Percentiles rank a stretch among this genome's conserved stretches.
phyloP scores from a whole-genome alignment of 257 asterid species.

The Solanum corneliomulleri region DNA sequence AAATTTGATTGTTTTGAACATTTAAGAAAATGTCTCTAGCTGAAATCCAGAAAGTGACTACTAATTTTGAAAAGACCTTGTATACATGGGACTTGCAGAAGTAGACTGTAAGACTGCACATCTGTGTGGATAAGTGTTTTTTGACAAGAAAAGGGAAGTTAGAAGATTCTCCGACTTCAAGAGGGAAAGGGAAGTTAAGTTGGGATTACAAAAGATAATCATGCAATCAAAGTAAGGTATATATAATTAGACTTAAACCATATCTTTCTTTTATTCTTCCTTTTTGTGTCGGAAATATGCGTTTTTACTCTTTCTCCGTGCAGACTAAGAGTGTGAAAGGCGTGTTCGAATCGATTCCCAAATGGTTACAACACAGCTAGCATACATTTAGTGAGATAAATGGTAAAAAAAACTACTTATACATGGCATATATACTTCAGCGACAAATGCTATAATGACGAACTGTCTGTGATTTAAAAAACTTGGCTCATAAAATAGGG shows the following conservation, averaged over 20 bases:
- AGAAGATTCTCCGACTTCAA: neutral
- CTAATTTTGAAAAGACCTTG: neutral
- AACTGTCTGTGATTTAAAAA: neutral
- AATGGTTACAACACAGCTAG: neutral
- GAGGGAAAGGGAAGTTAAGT: neutral
- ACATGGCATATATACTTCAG: neutral
- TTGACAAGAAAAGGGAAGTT: neutral
- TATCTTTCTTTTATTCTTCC: neutral
- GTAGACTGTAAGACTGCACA: neutral
- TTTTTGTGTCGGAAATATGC: neutral
- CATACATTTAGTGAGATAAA: neutral
- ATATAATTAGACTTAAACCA: neutral
- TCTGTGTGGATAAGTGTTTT: neutral
- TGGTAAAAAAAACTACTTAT: neutral
- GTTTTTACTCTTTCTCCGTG: neutral
- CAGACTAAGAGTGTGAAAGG: neutral
- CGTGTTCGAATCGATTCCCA: neutral
- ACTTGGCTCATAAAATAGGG: neutral
- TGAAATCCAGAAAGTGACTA: neutral
- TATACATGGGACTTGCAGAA: neutral
- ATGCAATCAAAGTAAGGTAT: neutral
- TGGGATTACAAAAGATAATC: neutral
- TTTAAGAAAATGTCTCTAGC: neutral
- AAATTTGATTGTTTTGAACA: neutral
- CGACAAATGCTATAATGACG: neutral